Percentiles rank a stretch among this genome's conserved stretches.
Conservation (phyloP, 805 yeast genomes). For the Martiniozyma abietophila region DNA sequence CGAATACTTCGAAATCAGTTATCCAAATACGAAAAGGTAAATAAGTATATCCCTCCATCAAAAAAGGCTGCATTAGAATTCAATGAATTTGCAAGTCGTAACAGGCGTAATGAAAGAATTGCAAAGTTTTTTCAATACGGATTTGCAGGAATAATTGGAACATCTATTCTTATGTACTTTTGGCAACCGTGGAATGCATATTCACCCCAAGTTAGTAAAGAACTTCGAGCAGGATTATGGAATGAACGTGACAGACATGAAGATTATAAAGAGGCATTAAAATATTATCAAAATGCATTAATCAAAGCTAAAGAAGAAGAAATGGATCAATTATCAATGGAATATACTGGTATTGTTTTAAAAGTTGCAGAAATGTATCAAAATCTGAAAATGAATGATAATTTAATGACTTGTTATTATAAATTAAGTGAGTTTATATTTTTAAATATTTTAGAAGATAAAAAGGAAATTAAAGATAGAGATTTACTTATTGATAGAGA, state of each 20-base stretch:
- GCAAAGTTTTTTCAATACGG: slow-evolving; percentile 12
- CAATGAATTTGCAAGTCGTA: slow-evolving; percentile 6
- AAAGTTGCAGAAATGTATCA: slow-evolving; percentile 85
- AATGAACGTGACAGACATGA: slow-evolving; percentile 65
- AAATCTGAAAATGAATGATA: slow-evolving; percentile 46
- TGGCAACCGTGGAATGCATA: slow-evolving; percentile 31
- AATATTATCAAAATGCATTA: slow-evolving; percentile 66
- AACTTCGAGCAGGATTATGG: slow-evolving; percentile 68
- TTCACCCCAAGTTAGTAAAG: slow-evolving; percentile 46
- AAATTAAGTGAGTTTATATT: slow-evolving; percentile 21
- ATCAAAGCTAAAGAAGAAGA: slow-evolving; percentile 46
- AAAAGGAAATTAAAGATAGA: slow-evolving; percentile 13
- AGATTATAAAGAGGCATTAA: slow-evolving; percentile 60
- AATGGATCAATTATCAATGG: slow-evolving; percentile 56
- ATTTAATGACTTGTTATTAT: slow-evolving; percentile 52
- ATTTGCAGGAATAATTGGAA: slow-evolving; percentile 13
- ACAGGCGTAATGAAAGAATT: slow-evolving; percentile 11
- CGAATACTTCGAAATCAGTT: slow-evolving; percentile 1
- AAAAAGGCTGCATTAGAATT: slow-evolving; percentile 8
- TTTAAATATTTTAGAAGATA: slow-evolving; percentile 19
- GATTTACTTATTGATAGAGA: slow-evolving; percentile 24
- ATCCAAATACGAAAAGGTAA: too few relatives aligned
- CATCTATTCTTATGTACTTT: slow-evolving; percentile 17
- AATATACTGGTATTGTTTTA: slow-evolving; percentile 84
- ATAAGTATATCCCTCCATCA: slow-evolving; percentile 11